Percentiles rank a stretch among this genome's conserved stretches.
These are phyloP conservation scores for Liquidambar formosana DNA, from an alignment of 164 flowering plant genomes.

Conservation along the genomic window DNA sequence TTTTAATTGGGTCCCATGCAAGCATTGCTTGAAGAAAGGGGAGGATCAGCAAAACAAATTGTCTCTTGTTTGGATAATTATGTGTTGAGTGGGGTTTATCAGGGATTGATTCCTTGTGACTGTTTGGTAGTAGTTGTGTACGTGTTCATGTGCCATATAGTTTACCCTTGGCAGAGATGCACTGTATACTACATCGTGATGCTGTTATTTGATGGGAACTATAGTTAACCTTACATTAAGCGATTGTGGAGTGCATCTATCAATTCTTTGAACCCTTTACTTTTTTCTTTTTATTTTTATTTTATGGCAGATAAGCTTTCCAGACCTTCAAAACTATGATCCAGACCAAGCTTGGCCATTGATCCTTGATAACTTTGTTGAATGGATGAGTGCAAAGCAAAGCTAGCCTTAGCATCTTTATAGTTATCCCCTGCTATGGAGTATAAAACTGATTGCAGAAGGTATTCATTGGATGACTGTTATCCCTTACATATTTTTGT, in stretches of 20 bases:
- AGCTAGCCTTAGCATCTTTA: conserved; percentile 10
- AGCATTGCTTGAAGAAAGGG: too few species aligned
- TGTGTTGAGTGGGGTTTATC: too few species aligned
- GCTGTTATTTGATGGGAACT: too few species aligned
- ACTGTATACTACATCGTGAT: too few species aligned
- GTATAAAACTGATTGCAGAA: neutral
- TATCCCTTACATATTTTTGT: neutral
- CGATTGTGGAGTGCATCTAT: neutral
- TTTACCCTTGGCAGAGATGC: too few species aligned
- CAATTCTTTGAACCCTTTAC: neutral
- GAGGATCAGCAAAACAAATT: too few species aligned
- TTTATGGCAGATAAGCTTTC: conserved; percentile 93
- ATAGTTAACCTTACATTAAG: neutral
- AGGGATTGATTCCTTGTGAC: too few species aligned
- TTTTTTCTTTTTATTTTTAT: too few species aligned
- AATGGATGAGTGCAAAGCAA: conserved; percentile 66
- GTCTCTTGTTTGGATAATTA: too few species aligned
- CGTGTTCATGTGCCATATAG: too few species aligned
- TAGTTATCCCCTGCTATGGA: neutral
- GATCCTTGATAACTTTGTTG: conserved; percentile 90
- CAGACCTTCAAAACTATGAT: conserved; percentile 72
- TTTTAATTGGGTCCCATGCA: too few species aligned
- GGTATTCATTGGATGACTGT: neutral
- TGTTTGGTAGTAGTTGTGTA: too few species aligned
- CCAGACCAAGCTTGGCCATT: conserved; percentile 84